Evolutionary conservation across 2,329 filamentous ascomycete genomes (phyloP).

Genomic region (Leptographium radiaticola): DNA sequence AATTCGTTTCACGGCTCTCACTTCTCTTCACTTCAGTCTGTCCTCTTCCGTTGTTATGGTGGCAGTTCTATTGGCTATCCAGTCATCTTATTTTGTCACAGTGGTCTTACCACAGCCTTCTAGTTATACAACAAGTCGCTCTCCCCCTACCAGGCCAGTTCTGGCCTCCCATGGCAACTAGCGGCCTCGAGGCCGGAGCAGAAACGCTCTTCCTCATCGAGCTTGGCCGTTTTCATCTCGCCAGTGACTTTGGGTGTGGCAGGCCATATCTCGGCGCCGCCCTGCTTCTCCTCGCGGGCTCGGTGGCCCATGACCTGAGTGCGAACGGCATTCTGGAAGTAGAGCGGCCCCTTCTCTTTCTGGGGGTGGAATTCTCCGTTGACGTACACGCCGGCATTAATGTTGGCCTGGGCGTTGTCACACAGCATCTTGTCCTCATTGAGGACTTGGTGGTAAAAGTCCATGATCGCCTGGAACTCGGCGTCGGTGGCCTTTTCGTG

Average conservation of each 20-base stretch:
- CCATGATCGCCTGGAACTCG: slow-evolving; percentile 30
- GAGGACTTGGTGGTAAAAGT: slow-evolving; percentile 38
- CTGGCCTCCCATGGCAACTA: not conserved
- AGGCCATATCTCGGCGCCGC: slow-evolving; percentile 18
- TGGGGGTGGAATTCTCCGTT: slow-evolving; percentile 38
- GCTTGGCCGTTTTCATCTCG: slow-evolving; percentile 13
- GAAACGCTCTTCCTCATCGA: slow-evolving; percentile 17
- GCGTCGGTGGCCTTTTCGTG: slow-evolving; percentile 32
- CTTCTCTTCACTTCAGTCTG: no score
- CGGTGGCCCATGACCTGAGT: slow-evolving; percentile 17
- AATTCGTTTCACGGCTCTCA: no score
- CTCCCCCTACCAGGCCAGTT: not conserved
- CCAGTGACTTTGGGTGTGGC: slow-evolving; percentile 13
- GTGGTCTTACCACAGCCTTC: no score
- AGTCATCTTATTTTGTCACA: no score
- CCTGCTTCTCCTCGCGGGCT: slow-evolving; percentile 12
- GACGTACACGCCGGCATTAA: slow-evolving; percentile 35
- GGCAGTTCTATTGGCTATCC: no score
- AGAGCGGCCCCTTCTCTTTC: slow-evolving; percentile 39
- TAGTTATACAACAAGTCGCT: not conserved
- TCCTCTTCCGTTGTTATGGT: no score
- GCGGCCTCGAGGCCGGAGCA: slow-evolving; percentile 8
- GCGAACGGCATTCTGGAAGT: slow-evolving; percentile 23
- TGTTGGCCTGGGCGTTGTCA: slow-evolving; percentile 33
- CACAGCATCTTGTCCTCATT: slow-evolving; percentile 38